These are phyloP conservation scores for Tetradesmus lagerheimii DNA, from an alignment of 139 green algal genomes.

Conservation along the genomic window DNA sequence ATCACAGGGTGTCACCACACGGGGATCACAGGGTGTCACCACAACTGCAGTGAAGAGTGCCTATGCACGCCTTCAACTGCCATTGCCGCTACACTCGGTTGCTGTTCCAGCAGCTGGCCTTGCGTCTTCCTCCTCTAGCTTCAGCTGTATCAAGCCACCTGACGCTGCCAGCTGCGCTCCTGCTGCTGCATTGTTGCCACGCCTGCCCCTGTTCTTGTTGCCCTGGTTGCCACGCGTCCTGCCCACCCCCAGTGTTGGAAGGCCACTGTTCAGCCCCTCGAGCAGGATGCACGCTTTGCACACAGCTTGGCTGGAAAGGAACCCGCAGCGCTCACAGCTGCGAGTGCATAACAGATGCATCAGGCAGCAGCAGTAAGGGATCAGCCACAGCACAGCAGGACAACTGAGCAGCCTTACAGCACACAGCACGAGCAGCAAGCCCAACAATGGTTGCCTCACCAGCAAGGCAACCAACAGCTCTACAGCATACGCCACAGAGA, in stretches of 20 bases:
- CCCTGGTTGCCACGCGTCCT: constrained; percentile 7
- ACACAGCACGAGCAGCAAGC: not conserved
- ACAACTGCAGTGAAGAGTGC: too few relatives aligned
- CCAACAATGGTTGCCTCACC: too few relatives aligned
- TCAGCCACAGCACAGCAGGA: constrained; percentile 23
- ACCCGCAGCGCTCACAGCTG: constrained; percentile 85
- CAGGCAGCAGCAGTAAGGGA: not conserved
- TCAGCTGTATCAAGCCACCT: not conserved
- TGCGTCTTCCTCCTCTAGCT: not conserved
- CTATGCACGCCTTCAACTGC: not conserved
- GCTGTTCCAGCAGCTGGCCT: not conserved
- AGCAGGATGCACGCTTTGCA: constrained; percentile 94
- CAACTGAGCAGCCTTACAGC: not conserved
- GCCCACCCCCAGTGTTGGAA: constrained; percentile 70
- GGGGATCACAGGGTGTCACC: too few relatives aligned
- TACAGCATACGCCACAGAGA: not conserved
- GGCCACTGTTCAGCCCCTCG: constrained; percentile 88
- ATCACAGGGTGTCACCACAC: too few relatives aligned
- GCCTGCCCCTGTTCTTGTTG: not conserved
- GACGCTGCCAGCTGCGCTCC: not conserved
- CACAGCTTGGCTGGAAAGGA: constrained; percentile 87
- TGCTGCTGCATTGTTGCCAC: not conserved
- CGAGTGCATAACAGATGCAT: not conserved
- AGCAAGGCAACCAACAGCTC: not conserved
- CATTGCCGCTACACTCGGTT: not conserved